Conservation (phyloP, 805 yeast genomes). For the Ogataea pini region DNA sequence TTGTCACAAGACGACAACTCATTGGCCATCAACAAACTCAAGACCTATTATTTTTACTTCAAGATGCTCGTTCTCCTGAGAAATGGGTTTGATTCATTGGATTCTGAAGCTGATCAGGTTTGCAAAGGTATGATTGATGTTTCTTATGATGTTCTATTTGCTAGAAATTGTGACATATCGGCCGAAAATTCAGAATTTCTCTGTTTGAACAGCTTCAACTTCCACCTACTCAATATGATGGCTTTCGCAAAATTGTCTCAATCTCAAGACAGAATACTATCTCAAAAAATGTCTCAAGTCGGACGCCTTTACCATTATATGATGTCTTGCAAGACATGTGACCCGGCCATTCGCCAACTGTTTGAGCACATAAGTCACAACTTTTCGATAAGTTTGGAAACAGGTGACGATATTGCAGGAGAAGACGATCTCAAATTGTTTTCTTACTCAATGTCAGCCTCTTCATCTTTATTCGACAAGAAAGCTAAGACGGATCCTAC, state of each 20-base stretch:
- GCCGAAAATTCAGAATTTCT: slow-evolving; percentile 28
- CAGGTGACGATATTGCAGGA: slow-evolving; percentile 21
- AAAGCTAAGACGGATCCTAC: slow-evolving; percentile 12
- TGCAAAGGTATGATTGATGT: slow-evolving; percentile 25
- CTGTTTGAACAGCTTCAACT: slow-evolving; percentile 35
- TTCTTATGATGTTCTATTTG: slow-evolving; percentile 27
- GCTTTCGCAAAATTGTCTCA: slow-evolving; percentile 28
- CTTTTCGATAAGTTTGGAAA: slow-evolving; percentile 9
- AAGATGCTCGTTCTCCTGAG: slow-evolving; percentile 28
- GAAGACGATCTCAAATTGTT: slow-evolving; percentile 30
- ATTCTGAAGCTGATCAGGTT: slow-evolving; percentile 18
- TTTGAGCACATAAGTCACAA: slow-evolving; percentile 24
- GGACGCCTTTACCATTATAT: slow-evolving; percentile 29
- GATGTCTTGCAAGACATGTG: slow-evolving; percentile 25
- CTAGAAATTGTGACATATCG: slow-evolving; percentile 21
- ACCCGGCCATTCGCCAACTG: slow-evolving; percentile 24
- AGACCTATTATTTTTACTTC: slow-evolving; percentile 33
- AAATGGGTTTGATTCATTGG: slow-evolving; percentile 4
- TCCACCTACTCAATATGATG: slow-evolving; percentile 31
- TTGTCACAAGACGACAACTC: slow-evolving; percentile 27
- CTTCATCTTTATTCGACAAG: slow-evolving; percentile 28
- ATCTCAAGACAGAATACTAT: slow-evolving; percentile 13
- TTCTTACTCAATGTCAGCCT: slow-evolving; percentile 18
- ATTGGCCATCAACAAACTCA: slow-evolving; percentile 29
- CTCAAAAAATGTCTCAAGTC: slow-evolving; percentile 20